Conservation (phyloP, 139 green algal species). For the Microglena sp. region DNA sequence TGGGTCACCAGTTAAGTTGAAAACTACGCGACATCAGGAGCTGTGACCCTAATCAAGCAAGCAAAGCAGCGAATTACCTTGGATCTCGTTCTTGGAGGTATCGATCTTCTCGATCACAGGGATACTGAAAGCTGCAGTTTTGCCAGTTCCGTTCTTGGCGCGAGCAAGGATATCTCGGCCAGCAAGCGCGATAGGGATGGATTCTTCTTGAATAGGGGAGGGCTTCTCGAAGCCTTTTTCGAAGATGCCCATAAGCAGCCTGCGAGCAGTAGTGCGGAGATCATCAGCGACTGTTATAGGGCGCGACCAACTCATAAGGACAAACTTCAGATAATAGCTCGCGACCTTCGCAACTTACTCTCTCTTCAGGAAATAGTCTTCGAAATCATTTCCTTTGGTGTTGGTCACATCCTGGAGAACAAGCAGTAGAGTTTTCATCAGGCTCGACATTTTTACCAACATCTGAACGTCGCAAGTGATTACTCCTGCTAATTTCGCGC, state of each 20-base stretch:
- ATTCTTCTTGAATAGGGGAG: slow-evolving; percentile 90
- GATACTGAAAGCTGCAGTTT: slow-evolving; percentile 97
- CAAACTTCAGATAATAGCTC: background rate
- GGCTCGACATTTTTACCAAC: too few species aligned
- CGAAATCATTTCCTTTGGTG: slow-evolving; percentile 98
- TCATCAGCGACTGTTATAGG: background rate
- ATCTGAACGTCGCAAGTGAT: too few species aligned
- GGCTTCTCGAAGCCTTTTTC: slow-evolving; percentile 97
- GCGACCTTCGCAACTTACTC: slow-evolving; percentile 14
- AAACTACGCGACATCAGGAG: too few species aligned
- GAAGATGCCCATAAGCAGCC: slow-evolving; percentile 98
- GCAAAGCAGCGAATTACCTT: too few species aligned
- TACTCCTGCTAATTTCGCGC: too few species aligned
- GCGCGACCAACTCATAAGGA: too few species aligned
- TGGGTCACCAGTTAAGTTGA: too few species aligned
- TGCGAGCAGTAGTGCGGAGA: background rate
- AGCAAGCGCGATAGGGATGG: slow-evolving; percentile 95
- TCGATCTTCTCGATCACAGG: slow-evolving; percentile 93
- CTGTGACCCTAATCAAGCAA: too few species aligned
- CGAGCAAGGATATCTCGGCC: slow-evolving; percentile 94
- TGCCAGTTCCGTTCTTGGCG: slow-evolving; percentile 99
- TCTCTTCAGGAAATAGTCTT: slow-evolving; percentile 98
- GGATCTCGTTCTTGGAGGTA: slow-evolving; percentile 74
- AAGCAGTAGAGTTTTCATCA: background rate
- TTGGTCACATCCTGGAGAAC: slow-evolving; percentile 98